phyloP scores from a whole-genome alignment of 805 yeast genomes.

The Myxozyma sirexii region DNA sequence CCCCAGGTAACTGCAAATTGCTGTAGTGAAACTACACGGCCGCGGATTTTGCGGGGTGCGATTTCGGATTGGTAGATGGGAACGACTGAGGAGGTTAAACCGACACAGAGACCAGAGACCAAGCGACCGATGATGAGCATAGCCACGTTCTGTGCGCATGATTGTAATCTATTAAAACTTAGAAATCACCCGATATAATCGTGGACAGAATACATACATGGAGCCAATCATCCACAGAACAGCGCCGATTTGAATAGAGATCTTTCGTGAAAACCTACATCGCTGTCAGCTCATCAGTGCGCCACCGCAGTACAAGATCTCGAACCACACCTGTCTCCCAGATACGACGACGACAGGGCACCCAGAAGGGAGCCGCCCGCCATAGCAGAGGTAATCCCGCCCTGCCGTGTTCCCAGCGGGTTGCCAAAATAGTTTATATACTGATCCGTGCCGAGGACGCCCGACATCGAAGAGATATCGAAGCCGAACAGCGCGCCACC shows the following conservation, averaged over 20 bases:
- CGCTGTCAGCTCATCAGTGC: neutral
- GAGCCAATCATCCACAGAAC: slow-evolving; percentile 34
- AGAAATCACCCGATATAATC: neutral
- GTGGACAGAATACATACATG: slow-evolving; percentile 25
- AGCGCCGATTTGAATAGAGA: slow-evolving; percentile 33
- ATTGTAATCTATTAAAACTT: slow-evolving; percentile 13
- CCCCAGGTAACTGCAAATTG: slow-evolving; percentile 43
- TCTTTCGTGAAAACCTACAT: slow-evolving; percentile 30
- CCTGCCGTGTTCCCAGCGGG: slow-evolving; percentile 59
- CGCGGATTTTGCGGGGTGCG: slow-evolving; percentile 38
- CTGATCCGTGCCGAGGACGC: slow-evolving; percentile 52
- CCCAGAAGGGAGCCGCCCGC: slow-evolving; percentile 68
- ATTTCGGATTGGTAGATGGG: slow-evolving; percentile 44
- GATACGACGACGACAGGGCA: slow-evolving; percentile 51
- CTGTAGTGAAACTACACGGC: slow-evolving; percentile 42
- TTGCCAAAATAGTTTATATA: slow-evolving; percentile 52
- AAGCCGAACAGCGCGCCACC: slow-evolving; percentile 67
- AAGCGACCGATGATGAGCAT: slow-evolving; percentile 51
- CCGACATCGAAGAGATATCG: slow-evolving; percentile 68
- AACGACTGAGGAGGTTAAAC: slow-evolving; percentile 57
- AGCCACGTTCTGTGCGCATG: slow-evolving; percentile 43
- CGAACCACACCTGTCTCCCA: slow-evolving; percentile 43
- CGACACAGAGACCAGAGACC: slow-evolving; percentile 58
- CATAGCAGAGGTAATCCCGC: slow-evolving; percentile 64
- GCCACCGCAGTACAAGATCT: slow-evolving; percentile 38